Percentiles rank a stretch among this genome's conserved stretches.
These are phyloP conservation scores for Metarhizium brunneum DNA, from an alignment of 2,329 filamentous ascomycete genomes.

Conservation along the genomic window DNA sequence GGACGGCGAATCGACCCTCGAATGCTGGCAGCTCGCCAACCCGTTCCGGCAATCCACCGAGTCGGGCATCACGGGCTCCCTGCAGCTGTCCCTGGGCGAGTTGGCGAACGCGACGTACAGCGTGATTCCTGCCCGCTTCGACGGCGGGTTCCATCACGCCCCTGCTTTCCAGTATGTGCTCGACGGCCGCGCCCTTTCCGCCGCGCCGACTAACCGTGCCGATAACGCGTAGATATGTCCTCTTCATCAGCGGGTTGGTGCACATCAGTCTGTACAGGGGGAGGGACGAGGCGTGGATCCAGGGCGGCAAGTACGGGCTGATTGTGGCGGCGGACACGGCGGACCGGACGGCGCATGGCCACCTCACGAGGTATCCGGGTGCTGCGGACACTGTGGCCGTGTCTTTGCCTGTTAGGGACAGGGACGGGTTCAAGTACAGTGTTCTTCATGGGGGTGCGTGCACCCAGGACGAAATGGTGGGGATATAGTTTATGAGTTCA, in stretches of 20 bases:
- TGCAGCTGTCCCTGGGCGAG: slow-evolving; percentile 21
- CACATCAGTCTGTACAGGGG: slow-evolving; percentile 31
- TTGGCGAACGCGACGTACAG: slow-evolving; percentile 23
- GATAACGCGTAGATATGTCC: slow-evolving; percentile 17
- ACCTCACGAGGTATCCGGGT: slow-evolving; percentile 30
- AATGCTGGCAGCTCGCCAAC: slow-evolving; percentile 33
- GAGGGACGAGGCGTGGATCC: slow-evolving; percentile 24
- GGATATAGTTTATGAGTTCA: background rate
- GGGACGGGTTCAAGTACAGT: slow-evolving; percentile 3
- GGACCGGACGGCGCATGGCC: slow-evolving; percentile 28
- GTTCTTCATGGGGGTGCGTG: slow-evolving; percentile 6
- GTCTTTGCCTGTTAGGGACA: slow-evolving; percentile 9
- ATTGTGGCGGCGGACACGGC: slow-evolving; percentile 33
- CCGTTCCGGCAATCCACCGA: slow-evolving; percentile 14
- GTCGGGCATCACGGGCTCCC: slow-evolving; percentile 23
- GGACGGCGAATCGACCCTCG: slow-evolving; percentile 28
- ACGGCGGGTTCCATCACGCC: slow-evolving; percentile 32
- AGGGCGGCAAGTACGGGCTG: slow-evolving; percentile 30
- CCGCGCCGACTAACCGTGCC: background rate
- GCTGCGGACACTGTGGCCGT: slow-evolving; percentile 25
- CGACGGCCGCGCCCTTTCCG: background rate
- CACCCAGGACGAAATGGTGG: background rate
- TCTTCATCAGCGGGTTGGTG: slow-evolving; percentile 28
- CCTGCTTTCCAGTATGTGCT: slow-evolving; percentile 29
- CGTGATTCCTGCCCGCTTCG: slow-evolving; percentile 25